phyloP scores from a whole-genome alignment of 2,329 filamentous ascomycete genomes.

The Aspergillus transmontanensis region DNA sequence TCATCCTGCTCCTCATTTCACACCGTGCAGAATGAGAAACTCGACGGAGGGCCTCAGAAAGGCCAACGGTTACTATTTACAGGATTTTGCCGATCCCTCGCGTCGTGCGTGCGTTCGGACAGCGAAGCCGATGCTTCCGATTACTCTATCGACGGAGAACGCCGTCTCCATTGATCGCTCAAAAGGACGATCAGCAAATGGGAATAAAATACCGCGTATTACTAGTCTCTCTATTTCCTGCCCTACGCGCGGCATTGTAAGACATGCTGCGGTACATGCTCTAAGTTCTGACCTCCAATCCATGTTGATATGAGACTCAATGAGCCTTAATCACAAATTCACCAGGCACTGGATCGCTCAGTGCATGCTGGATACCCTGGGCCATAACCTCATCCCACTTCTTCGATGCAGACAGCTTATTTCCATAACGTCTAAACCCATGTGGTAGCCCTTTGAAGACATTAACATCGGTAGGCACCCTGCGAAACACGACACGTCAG shows the following conservation, averaged over 20 bases:
- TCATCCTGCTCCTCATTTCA: background rate
- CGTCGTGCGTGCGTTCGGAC: background rate
- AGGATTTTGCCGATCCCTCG: background rate
- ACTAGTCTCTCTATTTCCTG: background rate
- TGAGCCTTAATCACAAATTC: slow-evolving; percentile 4
- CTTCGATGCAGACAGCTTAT: slow-evolving; percentile 27
- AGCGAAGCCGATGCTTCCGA: slow-evolving; percentile 1
- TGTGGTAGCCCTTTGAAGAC: slow-evolving; percentile 59
- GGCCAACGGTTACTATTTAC: background rate
- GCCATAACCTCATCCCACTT: slow-evolving; percentile 35
- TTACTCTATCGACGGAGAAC: background rate
- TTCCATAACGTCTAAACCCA: slow-evolving; percentile 45
- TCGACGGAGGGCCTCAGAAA: background rate
- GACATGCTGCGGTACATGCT: background rate
- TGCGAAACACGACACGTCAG: slow-evolving; percentile 18
- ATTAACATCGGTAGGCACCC: slow-evolving; percentile 52
- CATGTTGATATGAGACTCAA: background rate
- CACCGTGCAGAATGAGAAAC: background rate
- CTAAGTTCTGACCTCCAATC: background rate
- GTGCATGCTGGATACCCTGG: slow-evolving; percentile 32
- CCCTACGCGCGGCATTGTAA: background rate
- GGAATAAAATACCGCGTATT: background rate
- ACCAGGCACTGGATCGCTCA: slow-evolving; percentile 23
- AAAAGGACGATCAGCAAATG: background rate
- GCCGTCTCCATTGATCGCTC: background rate